Evolutionary conservation across 2,329 filamentous ascomycete genomes (phyloP).

Genomic region (Colletotrichum tamarilloi): DNA sequence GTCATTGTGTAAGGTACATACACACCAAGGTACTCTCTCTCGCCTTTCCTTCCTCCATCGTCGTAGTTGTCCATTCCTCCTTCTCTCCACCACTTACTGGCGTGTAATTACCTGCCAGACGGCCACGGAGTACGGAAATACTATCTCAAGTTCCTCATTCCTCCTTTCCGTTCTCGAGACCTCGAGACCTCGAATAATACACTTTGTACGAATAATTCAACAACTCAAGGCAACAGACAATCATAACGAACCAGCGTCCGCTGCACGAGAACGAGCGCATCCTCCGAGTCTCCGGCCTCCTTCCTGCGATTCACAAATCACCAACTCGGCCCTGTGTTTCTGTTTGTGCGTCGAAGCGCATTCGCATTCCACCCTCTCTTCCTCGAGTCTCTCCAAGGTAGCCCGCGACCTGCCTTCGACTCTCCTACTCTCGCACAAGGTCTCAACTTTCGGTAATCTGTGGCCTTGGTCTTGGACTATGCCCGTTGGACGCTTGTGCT

Average conservation of each 20-base stretch:
- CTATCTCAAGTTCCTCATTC: conserved; percentile 1
- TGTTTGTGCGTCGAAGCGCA: conserved; percentile 2
- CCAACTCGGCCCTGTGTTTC: not conserved
- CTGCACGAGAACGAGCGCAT: conserved; percentile 1
- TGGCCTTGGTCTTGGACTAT: conserved; percentile 12
- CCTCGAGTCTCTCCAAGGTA: not conserved
- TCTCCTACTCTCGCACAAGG: not conserved
- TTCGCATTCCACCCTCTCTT: conserved; percentile 1
- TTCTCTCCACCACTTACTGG: not conserved
- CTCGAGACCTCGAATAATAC: not conserved
- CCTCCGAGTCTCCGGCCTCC: not conserved
- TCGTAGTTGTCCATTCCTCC: not conserved
- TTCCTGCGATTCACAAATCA: not conserved
- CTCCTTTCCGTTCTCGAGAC: conserved; percentile 4
- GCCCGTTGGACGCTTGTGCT: conserved; percentile 34
- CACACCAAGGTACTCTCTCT: not conserved
- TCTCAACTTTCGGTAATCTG: not conserved
- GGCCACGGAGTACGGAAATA: not conserved
- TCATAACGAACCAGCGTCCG: not conserved
- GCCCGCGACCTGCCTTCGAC: not conserved
- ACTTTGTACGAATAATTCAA: not conserved
- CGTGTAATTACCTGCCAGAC: not conserved
- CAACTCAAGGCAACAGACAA: not conserved
- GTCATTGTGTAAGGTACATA: not conserved
- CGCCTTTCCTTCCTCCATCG: not conserved